Conservation (phyloP, 2,329 filamentous ascomycete genomes). For the Gaeumannomyces tritici region DNA sequence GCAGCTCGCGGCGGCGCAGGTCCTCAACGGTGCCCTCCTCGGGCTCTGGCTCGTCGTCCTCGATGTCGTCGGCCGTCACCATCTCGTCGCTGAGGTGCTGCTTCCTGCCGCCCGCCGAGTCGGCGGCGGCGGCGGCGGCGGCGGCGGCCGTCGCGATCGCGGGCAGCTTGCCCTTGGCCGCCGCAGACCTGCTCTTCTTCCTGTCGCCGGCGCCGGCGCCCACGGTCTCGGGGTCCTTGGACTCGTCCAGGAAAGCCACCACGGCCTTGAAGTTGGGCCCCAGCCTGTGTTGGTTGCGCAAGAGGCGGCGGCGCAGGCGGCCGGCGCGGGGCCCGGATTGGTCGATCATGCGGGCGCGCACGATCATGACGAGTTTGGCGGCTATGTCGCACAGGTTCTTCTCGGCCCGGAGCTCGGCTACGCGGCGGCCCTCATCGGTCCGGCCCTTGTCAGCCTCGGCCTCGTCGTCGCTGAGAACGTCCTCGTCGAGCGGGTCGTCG, state of each 20-base stretch:
- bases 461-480: slow-evolving; percentile 46
- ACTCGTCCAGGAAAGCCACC: slow-evolving; percentile 67
- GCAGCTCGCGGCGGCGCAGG: slow-evolving; percentile 41
- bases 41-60: slow-evolving; percentile 23
- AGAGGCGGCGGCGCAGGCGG: slow-evolving; percentile 60
- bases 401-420: slow-evolving; percentile 66
- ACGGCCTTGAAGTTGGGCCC: slow-evolving; percentile 83
- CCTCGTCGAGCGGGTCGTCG: slow-evolving; percentile 60
- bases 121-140: slow-evolving; percentile 12
- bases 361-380: slow-evolving; percentile 72
- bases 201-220: slow-evolving; percentile 18
- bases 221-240: slow-evolving; percentile 40
- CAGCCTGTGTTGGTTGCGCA: slow-evolving; percentile 70
- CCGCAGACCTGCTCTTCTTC: slow-evolving; percentile 30
- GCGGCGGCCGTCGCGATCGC: slow-evolving; percentile 15
- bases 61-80: slow-evolving; percentile 28
- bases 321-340: slow-evolving; percentile 46
- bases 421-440: slow-evolving; percentile 48
- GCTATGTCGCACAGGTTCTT: slow-evolving; percentile 79
- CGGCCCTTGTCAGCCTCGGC: slow-evolving; percentile 45
- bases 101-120: slow-evolving; percentile 20
- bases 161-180: slow-evolving; percentile 29
- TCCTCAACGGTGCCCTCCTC: slow-evolving; percentile 53
- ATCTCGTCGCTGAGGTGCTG: slow-evolving; percentile 34
- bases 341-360: slow-evolving; percentile 68